Base-by-base conservation (phyloP, 1,284 basidiomycete species). In the Cryptococcus hybrid region DNA sequence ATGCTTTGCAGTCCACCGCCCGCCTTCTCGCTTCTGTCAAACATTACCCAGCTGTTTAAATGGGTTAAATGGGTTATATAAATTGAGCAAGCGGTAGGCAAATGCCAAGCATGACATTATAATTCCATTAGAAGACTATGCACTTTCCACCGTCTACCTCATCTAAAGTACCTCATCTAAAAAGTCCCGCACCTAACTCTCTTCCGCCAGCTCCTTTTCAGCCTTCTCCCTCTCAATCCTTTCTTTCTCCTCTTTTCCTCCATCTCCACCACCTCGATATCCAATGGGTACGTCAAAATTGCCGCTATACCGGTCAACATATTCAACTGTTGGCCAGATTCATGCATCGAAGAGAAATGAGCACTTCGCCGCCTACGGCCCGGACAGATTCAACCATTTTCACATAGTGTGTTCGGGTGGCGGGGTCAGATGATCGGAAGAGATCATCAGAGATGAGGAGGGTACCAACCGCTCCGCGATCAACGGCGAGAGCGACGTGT, bases 311-410 rank as follows among this genome's bases (percentile, higher is more conserved):
- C 96, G 4, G 93, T 94, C 49, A 99, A 76, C 63, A 94, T 88
- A 75, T 98, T 98, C 35, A 99, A 82, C 77, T 99, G 93, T 81
- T 95, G 90, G 30, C 96, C 96, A 34, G 90, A 92, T 77, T 99
- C 95, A 75, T 99, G 96, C 95, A 99, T 97, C 68, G 91, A 95
- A 6, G 92, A 96, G 77, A 99, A 64, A 98, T 93, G 47, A 97
- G 81, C 4, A 93, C 92, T 72, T 98, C 92, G 42, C 88, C 96
- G 36, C 93, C 92, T 63, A 89, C 91, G 50, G 86, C 83, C 62
- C 89, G 86, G 13, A 97, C 92, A 44, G 86, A 86, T 75, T 99
- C 95, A 1, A 96, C 92, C 55, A 99, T 82, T 49, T 82, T 80
- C 42, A 99, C 94, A 71, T 92, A 99, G 73, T 84, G 86, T 78